Percentiles rank a stretch among this genome's conserved stretches.
Conservation (phyloP, 176 grass and related monocot species). For the Alopecurus myosuroides region DNA sequence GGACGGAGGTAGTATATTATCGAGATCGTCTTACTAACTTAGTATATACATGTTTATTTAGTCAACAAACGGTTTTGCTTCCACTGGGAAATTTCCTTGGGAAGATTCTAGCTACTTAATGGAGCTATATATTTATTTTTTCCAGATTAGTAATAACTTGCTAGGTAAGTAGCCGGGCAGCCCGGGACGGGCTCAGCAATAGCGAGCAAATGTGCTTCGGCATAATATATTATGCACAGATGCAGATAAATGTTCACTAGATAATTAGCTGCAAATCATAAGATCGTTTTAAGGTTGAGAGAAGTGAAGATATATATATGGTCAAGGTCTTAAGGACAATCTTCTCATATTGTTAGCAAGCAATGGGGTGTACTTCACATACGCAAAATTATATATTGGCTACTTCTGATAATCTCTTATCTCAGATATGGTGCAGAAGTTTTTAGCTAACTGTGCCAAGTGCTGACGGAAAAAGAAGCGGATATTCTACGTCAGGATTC, state of each 20-base stretch:
- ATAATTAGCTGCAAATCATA: background rate
- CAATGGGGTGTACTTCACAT: background rate
- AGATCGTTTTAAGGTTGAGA: background rate
- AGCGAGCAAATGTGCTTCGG: background rate
- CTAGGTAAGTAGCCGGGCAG: background rate
- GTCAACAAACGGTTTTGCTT: background rate
- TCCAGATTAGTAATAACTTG: background rate
- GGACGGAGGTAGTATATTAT: background rate
- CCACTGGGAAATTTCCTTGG: background rate
- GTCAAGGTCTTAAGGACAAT: background rate
- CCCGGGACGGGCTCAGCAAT: background rate
- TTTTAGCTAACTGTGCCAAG: background rate
- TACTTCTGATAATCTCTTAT: background rate
- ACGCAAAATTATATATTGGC: background rate
- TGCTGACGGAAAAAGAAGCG: background rate
- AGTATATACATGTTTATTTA: background rate
- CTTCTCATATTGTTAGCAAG: background rate
- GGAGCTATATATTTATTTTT: background rate
- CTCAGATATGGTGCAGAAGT: background rate
- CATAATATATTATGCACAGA: background rate
- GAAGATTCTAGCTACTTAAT: constrained; percentile 2
- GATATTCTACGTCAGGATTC: background rate
- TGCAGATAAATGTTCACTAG: background rate
- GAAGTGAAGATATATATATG: background rate
- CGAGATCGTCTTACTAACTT: background rate